Base-by-base conservation (phyloP, 768 basidiomycete genomes). In the Tephrocybe sp. region DNA sequence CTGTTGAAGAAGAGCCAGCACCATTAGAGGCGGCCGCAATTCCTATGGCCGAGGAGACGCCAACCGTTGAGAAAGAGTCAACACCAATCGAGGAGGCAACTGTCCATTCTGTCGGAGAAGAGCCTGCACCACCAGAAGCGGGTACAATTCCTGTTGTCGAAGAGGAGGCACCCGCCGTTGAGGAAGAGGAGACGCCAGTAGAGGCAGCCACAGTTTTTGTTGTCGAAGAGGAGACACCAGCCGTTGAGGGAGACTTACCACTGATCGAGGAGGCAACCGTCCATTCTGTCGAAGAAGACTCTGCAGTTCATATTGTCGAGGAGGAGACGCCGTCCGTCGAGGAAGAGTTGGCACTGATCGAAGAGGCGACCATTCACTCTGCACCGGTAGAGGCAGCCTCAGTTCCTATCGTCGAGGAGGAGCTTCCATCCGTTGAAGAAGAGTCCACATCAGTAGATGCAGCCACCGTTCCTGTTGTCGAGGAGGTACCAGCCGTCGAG, bases 321-420 rank as follows among this genome's bases (percentile, higher is more conserved):
- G 41, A 36, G 20, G 38, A 9, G 38, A 16, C 16, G 9, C 33
- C n/a, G 11, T 10, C 12, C 11, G 13, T 12, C 11, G 35, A 36
- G 31, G 47, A 48, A 39, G 31, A 40, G 16, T 13, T 32, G 42
- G 31, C n/a, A 14, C 30, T 17, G 2, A 17, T 38, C 32, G 54
- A 33, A 14, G 60, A 58, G 26, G 62, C 53, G 22, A 33, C 47
- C 13, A 36, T 49, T 7, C 26, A 3, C 7, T 26, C 26, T 26
- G 26, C 26, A n/a, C n/a, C n/a, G n/a, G n/a, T n/a, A n/a, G n/a
- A n/a, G n/a, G n/a, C n/a, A n/a, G n/a, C n/a, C n/a, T n/a, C n/a
- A n/a, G n/a, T n/a, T n/a, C n/a, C 35, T 17, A 60, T 51, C 12
- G 43, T 48, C 14, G 55, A 55, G 30, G 53, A 48, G 14, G 50